Conservation (phyloP, 2,329 filamentous ascomycete species). For the Aspergillus sp. region DNA sequence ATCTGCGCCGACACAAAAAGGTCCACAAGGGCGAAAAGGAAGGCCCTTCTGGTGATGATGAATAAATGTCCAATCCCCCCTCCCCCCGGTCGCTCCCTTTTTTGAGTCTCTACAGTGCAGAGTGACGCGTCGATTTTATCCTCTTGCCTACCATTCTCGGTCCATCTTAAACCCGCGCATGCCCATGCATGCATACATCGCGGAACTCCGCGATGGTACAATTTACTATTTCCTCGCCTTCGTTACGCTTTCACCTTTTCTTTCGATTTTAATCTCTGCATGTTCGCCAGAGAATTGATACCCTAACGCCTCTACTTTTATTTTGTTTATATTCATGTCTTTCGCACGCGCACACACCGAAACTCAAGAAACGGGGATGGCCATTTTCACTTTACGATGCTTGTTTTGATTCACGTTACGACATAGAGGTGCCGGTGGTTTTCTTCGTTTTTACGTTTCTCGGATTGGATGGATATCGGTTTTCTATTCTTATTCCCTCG, state of each 20-base stretch:
- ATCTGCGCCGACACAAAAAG: conserved; percentile 87
- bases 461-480: conserved; percentile 14
- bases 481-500: conserved; percentile 26
- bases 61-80: conserved; percentile 19
- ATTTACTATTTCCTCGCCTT: conserved; percentile 14
- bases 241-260: conserved; percentile 11
- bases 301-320: conserved; percentile 12
- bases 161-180: conserved; percentile 5
- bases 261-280: conserved; percentile 10
- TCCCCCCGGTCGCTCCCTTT: not conserved
- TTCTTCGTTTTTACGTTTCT: conserved; percentile 7
- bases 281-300: conserved; percentile 20
- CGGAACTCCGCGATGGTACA: too few relatives aligned
- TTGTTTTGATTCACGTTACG: conserved; percentile 17
- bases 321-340: conserved; percentile 10
- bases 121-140: too few relatives aligned
- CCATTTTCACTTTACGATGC: not conserved
- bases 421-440: conserved; percentile 34
- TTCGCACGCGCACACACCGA: too few relatives aligned
- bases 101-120: not conserved
- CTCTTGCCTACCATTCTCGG: not conserved
- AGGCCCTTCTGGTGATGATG: conserved; percentile 32
- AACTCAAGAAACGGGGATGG: too few relatives aligned
- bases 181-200: not conserved
- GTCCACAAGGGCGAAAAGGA: conserved; percentile 68